Percentiles rank a stretch among this genome's conserved stretches.
Conservation (phyloP, 2,329 filamentous ascomycete species). For the Nigrospora oryzae region DNA sequence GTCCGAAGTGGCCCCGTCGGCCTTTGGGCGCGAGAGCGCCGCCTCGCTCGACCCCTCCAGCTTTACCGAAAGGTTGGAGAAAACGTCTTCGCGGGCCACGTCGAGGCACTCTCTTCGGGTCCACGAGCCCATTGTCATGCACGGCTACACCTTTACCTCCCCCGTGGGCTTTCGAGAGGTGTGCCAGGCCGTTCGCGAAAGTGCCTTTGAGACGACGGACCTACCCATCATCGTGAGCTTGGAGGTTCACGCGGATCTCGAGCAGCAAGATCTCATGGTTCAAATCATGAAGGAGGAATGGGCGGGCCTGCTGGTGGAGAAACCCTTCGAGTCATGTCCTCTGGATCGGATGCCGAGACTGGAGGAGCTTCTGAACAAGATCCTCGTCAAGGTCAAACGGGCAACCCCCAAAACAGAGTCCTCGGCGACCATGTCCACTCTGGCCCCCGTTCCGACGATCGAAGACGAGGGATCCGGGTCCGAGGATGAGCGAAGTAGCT, state of each 20-base stretch:
- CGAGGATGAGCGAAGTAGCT: constrained; percentile 30
- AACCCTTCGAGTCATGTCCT: constrained; percentile 39
- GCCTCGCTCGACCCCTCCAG: constrained; percentile 6
- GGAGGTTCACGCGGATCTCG: constrained; percentile 75
- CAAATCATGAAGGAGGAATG: constrained; percentile 89
- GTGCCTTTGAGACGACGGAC: constrained; percentile 67
- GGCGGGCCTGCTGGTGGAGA: constrained; percentile 63
- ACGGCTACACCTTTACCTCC: constrained; percentile 75
- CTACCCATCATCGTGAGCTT: constrained; percentile 86
- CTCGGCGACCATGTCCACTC: constrained; percentile 22
- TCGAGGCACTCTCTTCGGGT: constrained; percentile 23
- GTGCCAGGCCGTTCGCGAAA: constrained; percentile 69
- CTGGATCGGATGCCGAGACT: constrained; percentile 57
- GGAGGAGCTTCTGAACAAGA: constrained; percentile 66
- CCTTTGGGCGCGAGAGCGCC: constrained; percentile 9
- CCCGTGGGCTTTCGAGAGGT: constrained; percentile 84
- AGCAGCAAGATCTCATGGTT: constrained; percentile 89
- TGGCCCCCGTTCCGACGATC: constrained; percentile 15
- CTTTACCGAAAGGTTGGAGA: constrained; percentile 6
- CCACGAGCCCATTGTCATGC: constrained; percentile 71
- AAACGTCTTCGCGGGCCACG: constrained; percentile 9
- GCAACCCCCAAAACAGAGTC: constrained; percentile 19
- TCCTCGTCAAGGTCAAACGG: constrained; percentile 74
- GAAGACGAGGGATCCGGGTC: constrained; percentile 32
- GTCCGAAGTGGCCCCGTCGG: constrained; percentile 11